Percentiles rank a stretch among this genome's conserved stretches.
Evolutionary conservation across 2,329 filamentous ascomycete genomes (phyloP).

Genomic region (Neurospora crassa): DNA sequence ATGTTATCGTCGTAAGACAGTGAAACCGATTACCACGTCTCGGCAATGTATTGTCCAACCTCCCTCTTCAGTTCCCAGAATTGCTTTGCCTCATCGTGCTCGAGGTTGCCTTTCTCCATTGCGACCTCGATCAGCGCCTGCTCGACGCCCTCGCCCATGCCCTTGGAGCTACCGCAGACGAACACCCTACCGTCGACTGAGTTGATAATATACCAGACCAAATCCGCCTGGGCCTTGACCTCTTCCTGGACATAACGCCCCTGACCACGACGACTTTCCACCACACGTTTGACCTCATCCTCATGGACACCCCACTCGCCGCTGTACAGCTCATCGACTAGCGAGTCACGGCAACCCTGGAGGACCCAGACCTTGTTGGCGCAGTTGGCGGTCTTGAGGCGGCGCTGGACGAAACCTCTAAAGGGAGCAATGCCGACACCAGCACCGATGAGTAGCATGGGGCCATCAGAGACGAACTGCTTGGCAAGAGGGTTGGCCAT

Average conservation of each 20-base stretch:
- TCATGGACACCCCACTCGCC: conserved; percentile 95
- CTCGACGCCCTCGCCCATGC: conserved; percentile 97
- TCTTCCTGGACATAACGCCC: conserved; percentile 95
- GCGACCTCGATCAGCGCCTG: conserved; percentile 79
- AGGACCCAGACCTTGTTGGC: conserved; percentile 98
- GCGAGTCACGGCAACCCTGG: conserved; percentile 85
- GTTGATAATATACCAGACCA: conserved; percentile 98
- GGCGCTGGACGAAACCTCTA: conserved; percentile 91
- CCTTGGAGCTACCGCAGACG: conserved; percentile 88
- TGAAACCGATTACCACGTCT: conserved; percentile 45
- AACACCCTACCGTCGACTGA: conserved; percentile 92
- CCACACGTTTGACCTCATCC: conserved; percentile 72
- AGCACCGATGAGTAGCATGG: conserved; percentile 94
- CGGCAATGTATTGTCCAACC: conserved; percentile 90
- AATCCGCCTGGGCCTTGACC: conserved; percentile 78
- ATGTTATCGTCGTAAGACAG: neutral
- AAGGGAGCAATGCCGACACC: conserved; percentile 96
- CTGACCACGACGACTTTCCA: conserved; percentile 65
- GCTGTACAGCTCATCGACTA: conserved; percentile 91
- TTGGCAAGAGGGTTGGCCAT: conserved; percentile 95
- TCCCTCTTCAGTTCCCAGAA: conserved; percentile 93
- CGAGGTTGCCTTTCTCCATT: conserved; percentile 84
- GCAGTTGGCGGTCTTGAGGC: conserved; percentile 88
- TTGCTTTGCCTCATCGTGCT: conserved; percentile 67
- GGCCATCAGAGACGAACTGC: conserved; percentile 86